Evolutionary conservation across 2,329 filamentous ascomycete species (phyloP).

Genomic region (Mariannaea sp.): DNA sequence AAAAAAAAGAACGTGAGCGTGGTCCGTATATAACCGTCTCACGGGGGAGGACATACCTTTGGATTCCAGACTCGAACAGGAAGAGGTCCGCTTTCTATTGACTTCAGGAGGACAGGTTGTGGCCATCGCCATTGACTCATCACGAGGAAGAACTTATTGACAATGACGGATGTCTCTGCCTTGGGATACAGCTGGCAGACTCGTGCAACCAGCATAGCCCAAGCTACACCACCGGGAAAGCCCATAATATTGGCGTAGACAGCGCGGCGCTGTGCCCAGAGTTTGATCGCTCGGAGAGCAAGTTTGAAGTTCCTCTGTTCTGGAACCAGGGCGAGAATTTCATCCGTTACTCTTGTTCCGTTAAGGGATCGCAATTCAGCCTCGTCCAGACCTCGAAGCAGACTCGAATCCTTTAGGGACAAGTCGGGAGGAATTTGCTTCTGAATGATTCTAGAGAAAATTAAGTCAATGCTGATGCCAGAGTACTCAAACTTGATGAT

Average conservation of each 20-base stretch:
- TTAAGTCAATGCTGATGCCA: conserved; percentile 92
- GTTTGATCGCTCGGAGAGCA: conserved; percentile 88
- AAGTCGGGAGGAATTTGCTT: conserved; percentile 70
- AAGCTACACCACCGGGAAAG: conserved; percentile 94
- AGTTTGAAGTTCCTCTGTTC: conserved; percentile 88
- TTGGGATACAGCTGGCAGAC: conserved; percentile 96
- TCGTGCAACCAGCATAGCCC: conserved; percentile 95
- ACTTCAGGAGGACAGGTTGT: conserved; percentile 86
- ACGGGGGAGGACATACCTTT: conserved; percentile 61
- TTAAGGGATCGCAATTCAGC: conserved; percentile 88
- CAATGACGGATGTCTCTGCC: conserved; percentile 84
- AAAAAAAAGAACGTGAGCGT: not conserved
- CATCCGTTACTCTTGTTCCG: conserved; percentile 90
- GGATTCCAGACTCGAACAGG: conserved; percentile 94
- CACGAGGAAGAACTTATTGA: conserved; percentile 93
- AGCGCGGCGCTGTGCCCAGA: conserved; percentile 91
- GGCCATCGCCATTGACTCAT: conserved; percentile 94
- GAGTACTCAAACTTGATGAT: conserved; percentile 96
- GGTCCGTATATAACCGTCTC: not conserved
- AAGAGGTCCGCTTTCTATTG: conserved; percentile 80
- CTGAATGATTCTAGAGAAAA: conserved; percentile 77
- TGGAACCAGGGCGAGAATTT: conserved; percentile 87
- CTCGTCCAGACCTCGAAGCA: conserved; percentile 86
- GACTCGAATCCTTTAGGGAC: conserved; percentile 78
- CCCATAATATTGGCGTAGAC: conserved; percentile 97